Base-by-base conservation (phyloP, 495 filamentous ascomycete species). In the Talaromyces liani region DNA sequence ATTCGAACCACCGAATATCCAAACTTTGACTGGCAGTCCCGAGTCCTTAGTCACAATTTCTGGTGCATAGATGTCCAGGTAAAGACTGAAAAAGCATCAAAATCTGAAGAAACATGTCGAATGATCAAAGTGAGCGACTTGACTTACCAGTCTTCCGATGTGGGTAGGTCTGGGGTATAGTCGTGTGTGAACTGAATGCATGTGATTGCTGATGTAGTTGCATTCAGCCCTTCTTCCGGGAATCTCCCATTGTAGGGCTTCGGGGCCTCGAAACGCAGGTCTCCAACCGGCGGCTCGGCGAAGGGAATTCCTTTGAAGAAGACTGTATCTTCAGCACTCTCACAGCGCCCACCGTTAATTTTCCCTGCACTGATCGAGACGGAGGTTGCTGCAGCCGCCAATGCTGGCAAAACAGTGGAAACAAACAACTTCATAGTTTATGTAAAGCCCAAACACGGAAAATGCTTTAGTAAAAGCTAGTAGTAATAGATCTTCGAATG, bases 41-140 rank as follows among this genome's bases (percentile, higher is more conserved):
- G 73, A 75, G 60, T 74, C 69, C 56, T 71, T 72, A 56, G 67
- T 65, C 10, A 75, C 72, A 3, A 63, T 61, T 69, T 34, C 58
- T 70, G 75, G 62, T 70, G 69, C 79, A 72, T 82, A 90, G 6
- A 91, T 79, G 66, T 90, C 85, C 25, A 84, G 68, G 61, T 70
- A 69, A 10, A 69, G 58, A 63, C 49, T 65, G 45, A 63, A 63
- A 25, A 65, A 51, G 27, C 22, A 55, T n/a, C 9, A 34, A 58
- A 14, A 9, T 33, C 24, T 67, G 61, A 58, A 25, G 20, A 61
- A 12, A 47, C 14, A 47, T 12, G 45, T 54, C 41, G 56, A 54
- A 41, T 6, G 22, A 16, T 45, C 20, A 25, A 65, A 53, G 31
- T 20, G 41, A 9, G n/a, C 12, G 29, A 33, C 59, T 24, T 12